Conservation (phyloP, 2,329 filamentous ascomycete genomes). For the Phyllosticta citribraziliensis region DNA sequence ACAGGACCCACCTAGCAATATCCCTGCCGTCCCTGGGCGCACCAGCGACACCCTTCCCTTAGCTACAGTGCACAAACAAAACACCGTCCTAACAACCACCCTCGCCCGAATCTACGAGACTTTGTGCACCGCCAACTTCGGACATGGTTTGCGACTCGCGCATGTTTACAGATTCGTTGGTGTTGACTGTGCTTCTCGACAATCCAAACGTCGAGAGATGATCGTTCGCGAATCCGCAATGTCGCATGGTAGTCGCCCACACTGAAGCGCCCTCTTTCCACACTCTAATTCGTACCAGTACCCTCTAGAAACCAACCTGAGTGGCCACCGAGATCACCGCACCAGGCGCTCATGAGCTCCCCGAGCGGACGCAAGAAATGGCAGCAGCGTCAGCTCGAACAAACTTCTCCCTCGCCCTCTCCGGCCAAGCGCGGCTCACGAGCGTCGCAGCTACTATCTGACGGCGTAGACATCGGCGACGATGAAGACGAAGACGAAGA, state of each 20-base stretch:
- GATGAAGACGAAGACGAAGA: slow-evolving; percentile 73
- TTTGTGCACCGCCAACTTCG: neutral
- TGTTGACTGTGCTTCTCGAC: neutral
- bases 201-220: slow-evolving; percentile 19
- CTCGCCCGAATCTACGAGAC: slow-evolving; percentile 2
- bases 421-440: neutral
- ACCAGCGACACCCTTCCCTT: slow-evolving; percentile 9
- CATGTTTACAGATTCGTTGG: neutral
- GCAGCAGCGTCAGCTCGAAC: slow-evolving; percentile 42
- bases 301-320: slow-evolving; percentile 30
- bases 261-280: neutral
- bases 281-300: slow-evolving; percentile 10
- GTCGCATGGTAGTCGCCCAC: slow-evolving; percentile 24
- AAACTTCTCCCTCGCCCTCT: slow-evolving; percentile 44
- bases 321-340: slow-evolving; percentile 55
- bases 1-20: slow-evolving; percentile 1
- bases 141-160: slow-evolving; percentile 4
- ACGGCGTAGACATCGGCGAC: slow-evolving; percentile 39
- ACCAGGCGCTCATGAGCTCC: slow-evolving; percentile 54
- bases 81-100: neutral
- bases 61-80: slow-evolving; percentile 10
- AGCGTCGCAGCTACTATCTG: slow-evolving; percentile 13
- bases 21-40: slow-evolving; percentile 1
- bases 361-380: slow-evolving; percentile 72
- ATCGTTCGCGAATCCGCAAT: slow-evolving; percentile 40